Base-by-base conservation (phyloP, 108 stramenopile genomes). In the Cylindrotheca closterium region DNA sequence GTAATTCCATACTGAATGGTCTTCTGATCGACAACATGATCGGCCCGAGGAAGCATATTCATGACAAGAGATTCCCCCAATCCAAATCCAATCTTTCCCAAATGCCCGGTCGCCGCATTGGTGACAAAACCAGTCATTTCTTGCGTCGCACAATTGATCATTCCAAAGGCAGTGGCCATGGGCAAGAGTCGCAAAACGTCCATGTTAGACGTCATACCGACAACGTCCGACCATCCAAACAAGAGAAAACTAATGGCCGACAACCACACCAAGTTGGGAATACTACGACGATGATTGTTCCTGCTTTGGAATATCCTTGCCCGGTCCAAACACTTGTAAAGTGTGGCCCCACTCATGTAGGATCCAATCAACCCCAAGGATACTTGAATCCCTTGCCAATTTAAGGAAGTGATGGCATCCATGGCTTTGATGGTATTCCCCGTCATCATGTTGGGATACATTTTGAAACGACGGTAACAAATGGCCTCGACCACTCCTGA, bases 391-490 rank as follows among this genome's bases (percentile, higher is more conserved):
- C 60, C 32, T 4, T 26, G 33, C 53, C 53, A 51, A 22, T 55
- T 26, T 2, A 34, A 19, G 18, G 32, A 37, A 2, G 37, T 32
- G n/a, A 75, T 19, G 10, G 67, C 31, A 18, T 64, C 63, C 28
- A 56, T 26, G 1, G 58, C 27, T 47, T 53, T 37, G 31, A 77
- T 47, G 0, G 70, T 62, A 32, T 65, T 77, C 0, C 75, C 75
- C 10, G 75, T 77, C 75, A 77, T 71, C 58, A 77, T 59, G 47
- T 77, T 77, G 34, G 75, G 65, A 48, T 62, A 74, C 26, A 58
- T 55, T 7, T 45, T 33, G 46, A 54, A 50, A 2, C 48, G n/a
- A 29, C 67, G 67, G 27, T 49, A 28, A 32, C 60, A 74, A 56
- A 74, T 51, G 12, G 47, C 73, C 32, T 74, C 73, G 24, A 62